A percentile compares a stretch with the other conserved stretches of the same genome.
phyloP scores from a whole-genome alignment of 2,329 filamentous ascomycete genomes.

The Elsinoe necatrix region DNA sequence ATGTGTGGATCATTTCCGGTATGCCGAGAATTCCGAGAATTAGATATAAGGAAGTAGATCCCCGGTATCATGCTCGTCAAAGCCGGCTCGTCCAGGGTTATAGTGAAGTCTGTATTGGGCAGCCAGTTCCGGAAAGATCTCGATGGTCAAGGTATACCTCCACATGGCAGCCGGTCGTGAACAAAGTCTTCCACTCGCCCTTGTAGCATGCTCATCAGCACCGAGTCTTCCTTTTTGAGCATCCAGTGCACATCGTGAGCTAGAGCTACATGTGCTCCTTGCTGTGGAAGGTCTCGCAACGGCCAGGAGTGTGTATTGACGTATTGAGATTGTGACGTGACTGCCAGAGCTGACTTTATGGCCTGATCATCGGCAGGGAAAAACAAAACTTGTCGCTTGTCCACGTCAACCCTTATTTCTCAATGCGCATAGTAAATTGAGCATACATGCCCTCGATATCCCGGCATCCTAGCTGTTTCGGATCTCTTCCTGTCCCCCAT shows the following conservation, averaged over 20 bases:
- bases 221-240: background rate
- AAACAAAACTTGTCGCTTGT: constrained; percentile 2
- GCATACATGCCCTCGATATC: constrained; percentile 36
- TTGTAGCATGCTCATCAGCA: background rate
- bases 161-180: background rate
- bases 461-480: constrained; percentile 49
- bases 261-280: background rate
- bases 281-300: background rate
- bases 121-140: too few relatives aligned
- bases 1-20: background rate
- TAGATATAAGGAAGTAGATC: too few relatives aligned
- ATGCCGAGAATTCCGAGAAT: too few relatives aligned
- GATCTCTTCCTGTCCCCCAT: constrained; percentile 28
- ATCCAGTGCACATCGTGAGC: background rate
- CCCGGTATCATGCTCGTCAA: too few relatives aligned
- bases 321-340: constrained; percentile 5
- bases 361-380: constrained; percentile 1
- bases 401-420: constrained; percentile 2
- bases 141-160: background rate
- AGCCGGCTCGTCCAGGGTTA: too few relatives aligned
- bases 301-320: background rate
- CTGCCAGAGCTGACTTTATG: constrained; percentile 5
- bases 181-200: background rate
- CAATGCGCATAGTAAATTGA: constrained; percentile 2
- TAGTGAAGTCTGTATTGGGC: too few relatives aligned